Evolutionary conservation across 2,329 filamentous ascomycete species (phyloP).

Genomic region (Phaeosphaeria sp.): DNA sequence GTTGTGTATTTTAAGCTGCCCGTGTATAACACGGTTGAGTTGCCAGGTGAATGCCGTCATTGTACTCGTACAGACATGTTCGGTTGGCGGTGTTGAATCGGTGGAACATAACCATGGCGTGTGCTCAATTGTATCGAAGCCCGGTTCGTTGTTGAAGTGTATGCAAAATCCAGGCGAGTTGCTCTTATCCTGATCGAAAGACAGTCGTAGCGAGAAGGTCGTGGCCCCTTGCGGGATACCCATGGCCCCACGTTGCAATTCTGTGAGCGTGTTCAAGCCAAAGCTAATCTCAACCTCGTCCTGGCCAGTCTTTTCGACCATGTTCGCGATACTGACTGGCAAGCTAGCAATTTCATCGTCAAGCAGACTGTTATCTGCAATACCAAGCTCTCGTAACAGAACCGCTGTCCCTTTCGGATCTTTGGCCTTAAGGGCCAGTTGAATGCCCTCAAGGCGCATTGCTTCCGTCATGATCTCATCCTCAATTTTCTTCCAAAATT

Average conservation of each 20-base stretch:
- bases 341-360: constrained; percentile 36
- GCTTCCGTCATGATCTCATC: constrained; percentile 32
- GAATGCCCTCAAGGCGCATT: constrained; percentile 25
- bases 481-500: constrained; percentile 28
- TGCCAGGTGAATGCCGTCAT: constrained; percentile 32
- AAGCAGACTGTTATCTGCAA: constrained; percentile 29
- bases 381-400: constrained; percentile 29
- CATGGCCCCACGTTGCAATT: constrained; percentile 33
- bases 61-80: constrained; percentile 23
- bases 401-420: constrained; percentile 36
- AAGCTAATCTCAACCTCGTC: constrained; percentile 40
- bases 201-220: constrained; percentile 33
- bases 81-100: constrained; percentile 17
- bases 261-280: constrained; percentile 25
- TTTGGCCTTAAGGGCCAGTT: constrained; percentile 26
- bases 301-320: constrained; percentile 31
- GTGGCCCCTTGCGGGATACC: constrained; percentile 29
- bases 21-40: constrained; percentile 27
- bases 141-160: constrained; percentile 33
- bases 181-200: constrained; percentile 10
- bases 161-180: constrained; percentile 32
- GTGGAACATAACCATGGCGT: constrained; percentile 23
- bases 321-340: constrained; percentile 26
- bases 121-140: constrained; percentile 21
- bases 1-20: constrained; percentile 11